Percentiles rank a stretch among this genome's conserved stretches.
Conservation (phyloP, 176 grass and related monocot species). For the Poa annua region DNA sequence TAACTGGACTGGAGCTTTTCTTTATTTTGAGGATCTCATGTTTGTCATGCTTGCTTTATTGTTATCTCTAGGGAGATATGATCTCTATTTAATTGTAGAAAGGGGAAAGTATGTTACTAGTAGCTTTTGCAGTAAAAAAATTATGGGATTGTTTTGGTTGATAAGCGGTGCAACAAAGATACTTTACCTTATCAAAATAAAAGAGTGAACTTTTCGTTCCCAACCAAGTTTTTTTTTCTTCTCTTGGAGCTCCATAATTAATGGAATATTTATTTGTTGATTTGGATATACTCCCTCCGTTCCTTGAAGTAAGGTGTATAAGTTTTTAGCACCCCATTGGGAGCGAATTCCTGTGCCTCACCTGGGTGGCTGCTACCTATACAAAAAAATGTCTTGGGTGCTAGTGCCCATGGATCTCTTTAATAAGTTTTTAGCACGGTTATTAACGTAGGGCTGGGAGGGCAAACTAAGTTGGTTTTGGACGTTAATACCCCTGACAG, state of each 20-base stretch:
- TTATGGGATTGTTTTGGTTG: background rate
- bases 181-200: background rate
- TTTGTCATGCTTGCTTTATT: slow-evolving; percentile 9
- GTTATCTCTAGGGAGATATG: slow-evolving; percentile 3
- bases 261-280: background rate
- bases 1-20: background rate
- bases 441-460: too few relatives aligned
- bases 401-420: too few relatives aligned
- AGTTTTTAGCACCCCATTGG: too few relatives aligned
- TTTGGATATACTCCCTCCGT: too few relatives aligned
- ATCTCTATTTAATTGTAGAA: background rate
- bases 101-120: slow-evolving; percentile 6
- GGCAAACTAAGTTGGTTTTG: too few relatives aligned
- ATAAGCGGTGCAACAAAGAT: background rate
- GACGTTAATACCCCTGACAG: too few relatives aligned
- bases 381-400: too few relatives aligned
- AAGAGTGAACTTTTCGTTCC: background rate
- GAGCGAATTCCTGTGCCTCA: too few relatives aligned
- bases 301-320: too few relatives aligned
- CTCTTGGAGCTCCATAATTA: background rate
- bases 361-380: too few relatives aligned
- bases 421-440: too few relatives aligned
- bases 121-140: background rate
- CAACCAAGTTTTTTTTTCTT: background rate
- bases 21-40: slow-evolving; percentile 7